Base-by-base conservation (phyloP, 1,284 basidiomycete species). In the Sanghuangporus weigelae region DNA sequence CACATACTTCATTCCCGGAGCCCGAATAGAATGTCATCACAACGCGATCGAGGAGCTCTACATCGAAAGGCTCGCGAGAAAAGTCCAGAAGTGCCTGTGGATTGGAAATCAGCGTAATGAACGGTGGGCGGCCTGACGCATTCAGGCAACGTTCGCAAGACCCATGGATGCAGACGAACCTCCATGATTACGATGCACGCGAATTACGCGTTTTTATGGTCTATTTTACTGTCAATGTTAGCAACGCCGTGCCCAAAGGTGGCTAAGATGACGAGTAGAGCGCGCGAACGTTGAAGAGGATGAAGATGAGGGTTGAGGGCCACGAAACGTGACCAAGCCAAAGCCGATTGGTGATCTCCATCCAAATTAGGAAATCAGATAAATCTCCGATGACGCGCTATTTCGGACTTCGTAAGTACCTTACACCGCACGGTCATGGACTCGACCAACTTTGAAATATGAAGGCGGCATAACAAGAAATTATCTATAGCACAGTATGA, bases 21-120 rank as follows among this genome's bases (percentile, higher is more conserved):
- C 91, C 86, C 14, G 87, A 86, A 77, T 92, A 94, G 72, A 96
- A 90, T 53, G 91, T 82, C 77, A 87, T 85, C 57, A 93, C 91
- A 67, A 96, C 90, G 75, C 87, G 88, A 79, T 96, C 94, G 74
- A 96, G 81, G 63, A 94, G 81, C 67, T 81, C 76, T 73, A 95
- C 85, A 81, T 96, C 93, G 74, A 95, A 88, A 68, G 56, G 60
- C 59, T 94, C 92, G 71, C 83, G 82, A 69, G 87, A 86, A 79
- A 95, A 93, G 81, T 96, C 92, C 74, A 95, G 87, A 71, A 96
- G 81, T 73, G 80, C 85, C 93, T 95, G 39, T 44, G 57, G 2
- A 23, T 54, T 1, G 31, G 21, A 19, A 14, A 26, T 14, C 12
- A 59, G 19, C n/a, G 40, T 14, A 39, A 42, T 38, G 46, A 40